phyloP scores from a whole-genome alignment of 345 rosid genomes.

The Aquilaria sinensis region DNA sequence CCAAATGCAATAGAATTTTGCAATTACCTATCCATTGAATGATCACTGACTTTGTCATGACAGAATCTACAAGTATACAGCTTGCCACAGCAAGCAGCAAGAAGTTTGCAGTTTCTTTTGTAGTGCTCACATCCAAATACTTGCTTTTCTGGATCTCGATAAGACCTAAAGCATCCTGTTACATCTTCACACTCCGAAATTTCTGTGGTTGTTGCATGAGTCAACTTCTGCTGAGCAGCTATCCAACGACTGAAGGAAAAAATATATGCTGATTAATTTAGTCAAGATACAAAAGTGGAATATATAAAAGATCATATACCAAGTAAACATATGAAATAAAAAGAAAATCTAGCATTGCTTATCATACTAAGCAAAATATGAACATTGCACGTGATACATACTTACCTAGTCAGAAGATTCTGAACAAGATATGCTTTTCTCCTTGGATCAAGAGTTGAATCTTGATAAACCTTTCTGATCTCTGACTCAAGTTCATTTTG shows the following conservation, averaged over 20 bases:
- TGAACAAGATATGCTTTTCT: slow-evolving; percentile 64
- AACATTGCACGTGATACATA: neutral
- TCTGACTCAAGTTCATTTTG: slow-evolving; percentile 69
- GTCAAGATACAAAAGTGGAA: neutral
- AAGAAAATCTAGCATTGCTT: neutral
- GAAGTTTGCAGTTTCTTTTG: slow-evolving; percentile 64
- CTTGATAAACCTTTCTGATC: slow-evolving; percentile 60
- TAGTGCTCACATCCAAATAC: slow-evolving; percentile 63
- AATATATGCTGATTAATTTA: slow-evolving; percentile 7
- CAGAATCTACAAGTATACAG: slow-evolving; percentile 61
- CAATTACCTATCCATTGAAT: slow-evolving; percentile 58
- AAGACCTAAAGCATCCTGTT: slow-evolving; percentile 38
- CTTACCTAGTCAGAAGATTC: slow-evolving; percentile 63
- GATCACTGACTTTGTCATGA: slow-evolving; percentile 71
- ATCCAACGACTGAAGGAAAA: slow-evolving; percentile 54
- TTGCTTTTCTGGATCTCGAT: slow-evolving; percentile 40
- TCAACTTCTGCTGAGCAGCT: slow-evolving; percentile 59
- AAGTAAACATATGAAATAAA: neutral
- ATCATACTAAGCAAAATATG: slow-evolving; percentile 2
- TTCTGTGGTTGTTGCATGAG: slow-evolving; percentile 29
- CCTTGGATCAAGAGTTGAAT: slow-evolving; percentile 62
- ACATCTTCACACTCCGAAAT: slow-evolving; percentile 33
- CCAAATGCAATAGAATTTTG: neutral
- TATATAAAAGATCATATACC: neutral
- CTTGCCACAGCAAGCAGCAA: slow-evolving; percentile 68